Evolutionary conservation across 1,284 basidiomycete species (phyloP), one percentile per base, ranked within the genome.

Genomic region (Trichosporon coremiiforme): DNA sequence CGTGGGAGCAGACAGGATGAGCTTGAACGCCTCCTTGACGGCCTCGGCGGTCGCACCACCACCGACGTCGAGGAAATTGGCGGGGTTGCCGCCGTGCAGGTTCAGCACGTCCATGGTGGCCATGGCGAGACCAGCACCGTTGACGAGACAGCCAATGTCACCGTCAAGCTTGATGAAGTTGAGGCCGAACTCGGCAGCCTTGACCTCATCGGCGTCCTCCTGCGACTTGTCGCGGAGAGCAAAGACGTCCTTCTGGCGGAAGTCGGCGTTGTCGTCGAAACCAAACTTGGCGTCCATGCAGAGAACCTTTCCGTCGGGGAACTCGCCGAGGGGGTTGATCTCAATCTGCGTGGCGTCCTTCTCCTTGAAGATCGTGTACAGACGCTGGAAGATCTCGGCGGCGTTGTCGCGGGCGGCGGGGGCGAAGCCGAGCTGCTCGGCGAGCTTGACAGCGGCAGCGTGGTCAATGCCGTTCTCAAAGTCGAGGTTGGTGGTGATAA

Each of bases 211-310:
- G 29, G 95, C 88, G 82, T 98, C 95, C 85, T 99, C 97, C 85
- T 99, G 97, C 1, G 92, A 89, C 70, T 91, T 88, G 82, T 99
- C 97, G 70, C 97, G 90, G 70, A 98, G 88, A 68, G 86, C 86
- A 82, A 98, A 99, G 69, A 98, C 84, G 75, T 97, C 95, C 78
- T 90, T 84, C 83, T 99, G 97, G 74, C 97, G 91, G 89, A 99
- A 99, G 79, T 95, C 94, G 65, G 97, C 97, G 80, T 99, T 99
- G 83, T 99, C 97, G 80, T 99, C 97, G 79, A 99, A 99, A 53
- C 95, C 95, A 75, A 99, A 94, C 85, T 99, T 99, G 82, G 97
- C 97, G 83, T 99, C 97, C 97, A 99, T 99, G 87, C 95, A 99
- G 68, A 99, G 90, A 66, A 99, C 95, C 75, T 88, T 89, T 12